Evolutionary conservation across 2,329 filamentous ascomycete genomes (phyloP), one percentile per base, ranked within the genome.

Genomic region (Aspergillus sp.): DNA sequence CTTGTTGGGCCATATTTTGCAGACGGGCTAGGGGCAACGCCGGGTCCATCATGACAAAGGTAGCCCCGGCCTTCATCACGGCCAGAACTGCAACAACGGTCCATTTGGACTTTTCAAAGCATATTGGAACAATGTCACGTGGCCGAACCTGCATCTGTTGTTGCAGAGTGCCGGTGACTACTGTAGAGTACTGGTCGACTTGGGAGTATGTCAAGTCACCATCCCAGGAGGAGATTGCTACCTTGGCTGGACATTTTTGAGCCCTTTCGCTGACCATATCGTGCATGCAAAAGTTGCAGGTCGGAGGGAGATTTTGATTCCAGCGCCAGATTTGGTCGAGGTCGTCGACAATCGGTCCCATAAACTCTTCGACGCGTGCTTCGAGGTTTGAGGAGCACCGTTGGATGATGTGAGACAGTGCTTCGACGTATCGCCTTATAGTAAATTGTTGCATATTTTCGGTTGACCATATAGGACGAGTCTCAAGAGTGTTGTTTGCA

Each of bases 301-400:
- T 68, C 2, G 75, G 72, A 17, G 77, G 77, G 2, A 80, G 55
- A 2, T 67, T 54, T 23, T 75, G 64, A 43, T 80, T 81, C 75
- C 77, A 79, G 3, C 62, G 61, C 78, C 79, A 81, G 41, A 81
- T 71, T 19, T 75, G 64, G 14, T 72, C 60, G 3, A 78, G 59
- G 50, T 80, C 78, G n/a, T 64, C 52, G 11, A 45, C 41, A 4
- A 65, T 66, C 9, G 71, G 71, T 1, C 60, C 58, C 34, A 76
- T 57, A 40, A 59, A 65, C 14, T 67, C 56, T 52, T 70, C 56
- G 14, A 78, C 60, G 3, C 70, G 53, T 4, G 54, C 49, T 1
- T 61, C 50, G 1, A 64, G 65, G 31, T 62, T 64, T 10, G 64
- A 57, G 19, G 75, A 53, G 52, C 68, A 73, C 14, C 67, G 48